phyloP scores from a whole-genome alignment of 2,329 filamentous ascomycete genomes.

The Aspergillus terreus region DNA sequence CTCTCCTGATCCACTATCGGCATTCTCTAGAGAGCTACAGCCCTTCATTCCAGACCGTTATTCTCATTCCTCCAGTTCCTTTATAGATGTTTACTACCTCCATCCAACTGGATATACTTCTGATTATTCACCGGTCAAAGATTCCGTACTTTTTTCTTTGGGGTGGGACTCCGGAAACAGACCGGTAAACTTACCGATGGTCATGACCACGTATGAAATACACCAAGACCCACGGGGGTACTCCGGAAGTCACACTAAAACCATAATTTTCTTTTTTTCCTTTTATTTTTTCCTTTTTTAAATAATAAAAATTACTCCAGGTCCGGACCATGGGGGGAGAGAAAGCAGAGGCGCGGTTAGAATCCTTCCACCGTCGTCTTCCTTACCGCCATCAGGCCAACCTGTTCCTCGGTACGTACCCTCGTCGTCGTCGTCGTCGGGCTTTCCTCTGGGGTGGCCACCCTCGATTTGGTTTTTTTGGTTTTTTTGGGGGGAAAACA shows the following conservation, averaged over 20 bases:
- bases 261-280: conserved; percentile 3
- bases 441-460: conserved; percentile 19
- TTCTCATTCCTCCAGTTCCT: too few relatives aligned
- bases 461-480: conserved; percentile 14
- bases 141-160: conserved; percentile 22
- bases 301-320: conserved; percentile 4
- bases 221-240: conserved; percentile 20
- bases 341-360: conserved; percentile 14
- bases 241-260: conserved; percentile 22
- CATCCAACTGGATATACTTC: background rate
- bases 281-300: background rate
- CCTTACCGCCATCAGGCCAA: conserved; percentile 23
- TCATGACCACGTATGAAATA: conserved; percentile 21
- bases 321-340: conserved; percentile 13
- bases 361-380: conserved; percentile 10
- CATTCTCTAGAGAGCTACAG: too few relatives aligned
- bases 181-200: conserved; percentile 23
- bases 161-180: conserved; percentile 26
- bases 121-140: background rate
- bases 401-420: conserved; percentile 22
- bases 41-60: too few relatives aligned
- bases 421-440: conserved; percentile 8
- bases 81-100: too few relatives aligned
- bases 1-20: too few relatives aligned
- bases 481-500: background rate